Base-by-base conservation (phyloP, 495 filamentous ascomycete genomes). In the Cercophora scortea region DNA sequence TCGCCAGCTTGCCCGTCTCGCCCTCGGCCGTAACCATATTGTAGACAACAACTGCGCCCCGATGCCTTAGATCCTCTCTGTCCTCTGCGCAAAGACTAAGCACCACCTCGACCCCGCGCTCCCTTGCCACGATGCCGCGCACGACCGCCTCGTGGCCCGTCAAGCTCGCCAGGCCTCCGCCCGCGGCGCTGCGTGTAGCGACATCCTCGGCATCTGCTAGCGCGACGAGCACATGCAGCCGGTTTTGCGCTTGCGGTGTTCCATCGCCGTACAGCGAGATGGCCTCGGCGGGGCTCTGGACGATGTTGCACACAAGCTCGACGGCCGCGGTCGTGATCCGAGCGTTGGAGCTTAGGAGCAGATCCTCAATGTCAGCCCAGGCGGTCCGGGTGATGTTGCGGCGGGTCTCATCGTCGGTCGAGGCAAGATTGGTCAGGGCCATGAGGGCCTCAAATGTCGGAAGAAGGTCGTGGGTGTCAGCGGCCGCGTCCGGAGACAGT, bases 371-470 rank as follows among this genome's bases (percentile, higher is more conserved):
- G 34, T 75, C 79, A 8, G 83, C 53, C 79, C 86, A 90, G 10
- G 82, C 81, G 38, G 77, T 71, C 32, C 86, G 83, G 33, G 91
- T 83, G 49, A 91, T 94, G 11, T 76, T 68, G 45, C 80, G 77
- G 6, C 87, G 76, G 1, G 86, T 83, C 10, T 84, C 74, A 61
- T 89, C 79, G 32, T 85, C 79, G 13, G 83, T 82, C 0, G 89
- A 91, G 1, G 92, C 93, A 8, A 97, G 78, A 59, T 98, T 98
- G 1, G 93, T 96, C 32, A 98, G 79, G 2, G 93, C 94, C 51
- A 97, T 81, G 12, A 97, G 77, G 2, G 86, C 79, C 63, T 98
- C 93, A 61, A 96, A 98, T 4, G 85, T 80, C 0, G 91, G 89
- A 7, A 96, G 77, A n/a, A 96, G 83, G 63, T 92, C 84, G 42